Base-by-base conservation (phyloP, 495 filamentous ascomycete species). In the Tetracladium marchalianum region DNA sequence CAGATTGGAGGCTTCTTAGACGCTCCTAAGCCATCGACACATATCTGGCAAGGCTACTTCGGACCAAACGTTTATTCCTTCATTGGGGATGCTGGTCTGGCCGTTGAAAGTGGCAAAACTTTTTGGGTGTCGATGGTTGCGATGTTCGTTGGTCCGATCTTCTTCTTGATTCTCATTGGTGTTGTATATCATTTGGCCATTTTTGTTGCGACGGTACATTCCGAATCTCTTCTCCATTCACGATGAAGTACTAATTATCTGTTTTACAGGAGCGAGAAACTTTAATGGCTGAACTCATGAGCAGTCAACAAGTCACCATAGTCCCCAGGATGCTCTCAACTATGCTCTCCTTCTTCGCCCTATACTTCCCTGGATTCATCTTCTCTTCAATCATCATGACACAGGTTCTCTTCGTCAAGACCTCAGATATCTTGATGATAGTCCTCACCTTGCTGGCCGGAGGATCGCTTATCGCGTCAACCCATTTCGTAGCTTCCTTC, bases 281-380 rank as follows among this genome's bases (percentile, higher is more conserved):
- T 1, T 46, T 46, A 1, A 46, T 56, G 9, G 43, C 53, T 1
- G 49, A 56, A 31, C 42, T 56, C 6, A 56, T 56, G 53, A 41
- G 45, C 10, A 49, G 49, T 1, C 53, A 56, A 37, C 52, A 40
- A 35, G 49, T 56, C 16, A 52, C 53, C 15, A 22, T 40, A n/a
- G 50, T 49, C 4, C 53, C 49, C 11, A 33, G 49, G 22, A 50
- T 56, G 10, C 11, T 56, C 12, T 52, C 53, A 5, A 56, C 45
- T 3, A 17, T 52, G 1, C 15, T 66, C 5, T 58, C 66, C 9
- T 72, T 71, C 53, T 60, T 64, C 31, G 57, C 63, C n/a, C 54
- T 72, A 10, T 71, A 72, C 46, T 54, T 72, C 12, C 69, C 69
- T 1, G 61, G 64, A 22, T 67, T 67, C 54, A 55, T 71, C 18